phyloP scores from a whole-genome alignment of 1,284 basidiomycete species.

The Naganishia sp. region DNA sequence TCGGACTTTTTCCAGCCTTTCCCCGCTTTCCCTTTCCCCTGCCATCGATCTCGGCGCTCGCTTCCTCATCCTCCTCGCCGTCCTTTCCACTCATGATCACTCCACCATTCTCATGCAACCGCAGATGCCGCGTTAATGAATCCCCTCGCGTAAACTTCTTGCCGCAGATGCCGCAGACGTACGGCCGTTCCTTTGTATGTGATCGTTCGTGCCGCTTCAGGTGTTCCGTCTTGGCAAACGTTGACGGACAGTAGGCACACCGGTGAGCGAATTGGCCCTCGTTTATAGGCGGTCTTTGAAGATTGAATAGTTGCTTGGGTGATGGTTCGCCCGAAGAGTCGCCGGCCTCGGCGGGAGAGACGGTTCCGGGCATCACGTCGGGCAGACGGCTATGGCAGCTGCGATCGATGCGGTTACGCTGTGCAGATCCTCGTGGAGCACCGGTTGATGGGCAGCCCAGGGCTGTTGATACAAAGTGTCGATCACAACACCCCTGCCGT shows the following conservation, averaged over 20 bases:
- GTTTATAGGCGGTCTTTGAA: constrained; percentile 17
- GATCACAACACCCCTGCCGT: no score
- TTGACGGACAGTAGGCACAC: constrained; percentile 16
- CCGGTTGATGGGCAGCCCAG: no score
- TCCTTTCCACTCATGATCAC: background rate
- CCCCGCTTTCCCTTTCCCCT: background rate
- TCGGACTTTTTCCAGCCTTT: background rate
- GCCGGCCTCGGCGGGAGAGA: background rate
- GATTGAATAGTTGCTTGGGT: constrained; percentile 2
- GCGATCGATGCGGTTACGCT: no score
- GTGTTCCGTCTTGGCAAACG: constrained; percentile 31
- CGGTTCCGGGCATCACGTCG: background rate
- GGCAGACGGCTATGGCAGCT: no score
- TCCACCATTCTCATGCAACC: constrained; percentile 29
- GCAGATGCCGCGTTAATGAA: constrained; percentile 29
- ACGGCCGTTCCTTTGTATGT: constrained; percentile 32
- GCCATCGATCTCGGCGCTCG: background rate
- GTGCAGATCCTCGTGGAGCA: no score
- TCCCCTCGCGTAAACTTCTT: constrained; percentile 33
- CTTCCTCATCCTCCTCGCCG: background rate
- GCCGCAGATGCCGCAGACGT: constrained; percentile 28
- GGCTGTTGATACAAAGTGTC: no score
- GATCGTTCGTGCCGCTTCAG: constrained; percentile 29
- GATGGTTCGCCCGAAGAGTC: background rate
- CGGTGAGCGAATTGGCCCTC: constrained; percentile 17